Base-by-base conservation (phyloP, 805 yeast genomes). In the Cyberlindnera maritima region DNA sequence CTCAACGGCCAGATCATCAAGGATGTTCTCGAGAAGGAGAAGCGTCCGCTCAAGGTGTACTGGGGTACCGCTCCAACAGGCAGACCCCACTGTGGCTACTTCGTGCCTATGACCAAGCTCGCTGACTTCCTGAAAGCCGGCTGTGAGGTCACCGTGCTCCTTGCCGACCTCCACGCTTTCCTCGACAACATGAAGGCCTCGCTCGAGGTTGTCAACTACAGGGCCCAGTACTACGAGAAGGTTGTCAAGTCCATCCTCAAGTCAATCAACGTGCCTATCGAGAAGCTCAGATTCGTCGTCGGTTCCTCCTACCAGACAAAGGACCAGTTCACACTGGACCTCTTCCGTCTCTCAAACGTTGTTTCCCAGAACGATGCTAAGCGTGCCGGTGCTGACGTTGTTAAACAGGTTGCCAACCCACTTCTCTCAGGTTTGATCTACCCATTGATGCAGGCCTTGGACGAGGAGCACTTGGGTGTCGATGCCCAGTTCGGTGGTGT, bases 61-160 rank as follows among this genome's bases (percentile, higher is more conserved):
- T 94, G 97, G 98, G 99, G 99, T 57, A 91, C 98, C 18, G 99
- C 99, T 8, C 98, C 99, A 50, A 94, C 99, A 4, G 99, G 99
- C 44, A 88, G 81, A 69, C 97, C 98, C 38, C 99, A 94, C 71
- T 91, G 97, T 73, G 99, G 98, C 43, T 94, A 94, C 77, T 89
- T 94, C 63, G 99, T 94, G 33, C 94, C 98, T 44, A 92, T 94
- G 98, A 85, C 95, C 52, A 92, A 94, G 68, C 70, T 94, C 58
- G 98, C 98, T 2, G 91, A 94, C 66, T 89, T 92, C 66, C 77
- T 94, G 67, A 85, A 83, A 61, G 99, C 99, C 15, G 99, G 98
- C 12, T 89, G 96, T 72, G 94, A 89, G 63, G 96, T 94, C 36
- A 89, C 82, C 1, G 94, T 94, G 7, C 75, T 94, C 49, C 67